A percentile compares a stretch with the other conserved stretches of the same genome.
phyloP scores from a whole-genome alignment of 177 flowering plant genomes.

The Vitis hybrid region DNA sequence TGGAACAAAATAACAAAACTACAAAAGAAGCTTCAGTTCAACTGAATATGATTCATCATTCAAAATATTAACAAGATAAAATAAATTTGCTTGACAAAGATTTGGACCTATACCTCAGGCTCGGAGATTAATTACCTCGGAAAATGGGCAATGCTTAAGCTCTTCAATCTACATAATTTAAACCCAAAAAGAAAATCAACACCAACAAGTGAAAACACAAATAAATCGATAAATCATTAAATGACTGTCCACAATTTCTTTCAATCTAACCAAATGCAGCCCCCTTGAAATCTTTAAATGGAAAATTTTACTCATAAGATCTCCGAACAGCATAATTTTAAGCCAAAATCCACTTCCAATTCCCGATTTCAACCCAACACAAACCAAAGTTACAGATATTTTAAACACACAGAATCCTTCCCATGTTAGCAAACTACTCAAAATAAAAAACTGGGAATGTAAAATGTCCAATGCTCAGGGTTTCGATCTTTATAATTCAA shows the following conservation, averaged over 20 bases:
- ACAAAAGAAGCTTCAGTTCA: conserved; percentile 7
- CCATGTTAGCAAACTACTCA: background rate
- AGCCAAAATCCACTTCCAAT: too few species aligned
- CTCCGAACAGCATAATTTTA: too few species aligned
- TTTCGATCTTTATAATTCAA: background rate
- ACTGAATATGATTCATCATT: background rate
- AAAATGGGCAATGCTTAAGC: conserved; percentile 64
- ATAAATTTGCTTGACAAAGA: background rate
- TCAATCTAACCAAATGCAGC: too few species aligned
- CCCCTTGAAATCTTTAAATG: too few species aligned
- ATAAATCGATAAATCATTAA: too few species aligned
- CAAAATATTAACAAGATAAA: background rate
- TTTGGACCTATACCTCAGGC: conserved; percentile 11
- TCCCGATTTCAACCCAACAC: too few species aligned
- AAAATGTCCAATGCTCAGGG: background rate
- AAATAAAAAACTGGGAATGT: background rate
- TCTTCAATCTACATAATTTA: conserved; percentile 70
- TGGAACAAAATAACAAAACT: background rate
- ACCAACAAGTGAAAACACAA: background rate
- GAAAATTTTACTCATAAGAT: too few species aligned
- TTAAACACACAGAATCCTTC: background rate
- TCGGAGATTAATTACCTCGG: conserved; percentile 62
- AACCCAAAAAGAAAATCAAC: conserved; percentile 4
- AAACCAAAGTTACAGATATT: too few species aligned
- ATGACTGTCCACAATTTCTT: too few species aligned